A percentile compares a stretch with the other conserved stretches of the same genome.
phyloP scores from a whole-genome alignment of 2,329 filamentous ascomycete genomes.

The Penicillium sp. region DNA sequence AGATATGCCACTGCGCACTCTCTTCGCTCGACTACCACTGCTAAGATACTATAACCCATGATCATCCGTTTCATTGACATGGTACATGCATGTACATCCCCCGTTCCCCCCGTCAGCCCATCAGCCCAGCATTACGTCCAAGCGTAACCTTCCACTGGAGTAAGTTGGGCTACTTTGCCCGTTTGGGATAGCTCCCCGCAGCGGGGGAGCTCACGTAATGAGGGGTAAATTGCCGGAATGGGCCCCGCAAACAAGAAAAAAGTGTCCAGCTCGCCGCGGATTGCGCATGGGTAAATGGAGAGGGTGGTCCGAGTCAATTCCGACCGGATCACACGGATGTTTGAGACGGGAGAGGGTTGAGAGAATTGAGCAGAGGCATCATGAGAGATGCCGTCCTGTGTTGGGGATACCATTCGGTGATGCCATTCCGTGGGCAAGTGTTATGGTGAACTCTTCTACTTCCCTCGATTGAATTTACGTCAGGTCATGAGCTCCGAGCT shows the following conservation, averaged over 20 bases:
- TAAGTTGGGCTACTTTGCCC: neutral
- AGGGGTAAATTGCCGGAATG: constrained; percentile 22
- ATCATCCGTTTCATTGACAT: neutral
- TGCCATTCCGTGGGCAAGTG: neutral
- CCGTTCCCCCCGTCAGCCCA: constrained; percentile 4
- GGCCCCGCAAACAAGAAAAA: neutral
- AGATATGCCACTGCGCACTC: neutral
- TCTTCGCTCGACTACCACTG: neutral
- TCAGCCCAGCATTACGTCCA: neutral
- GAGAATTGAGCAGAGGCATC: neutral
- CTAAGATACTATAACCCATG: neutral
- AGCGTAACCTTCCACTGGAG: constrained; percentile 1
- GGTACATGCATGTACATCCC: neutral
- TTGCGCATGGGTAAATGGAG: neutral
- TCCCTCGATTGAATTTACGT: too few species aligned
- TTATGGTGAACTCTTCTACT: neutral
- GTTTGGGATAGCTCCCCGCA: constrained; percentile 15
- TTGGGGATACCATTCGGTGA: neutral
- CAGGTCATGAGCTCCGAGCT: neutral
- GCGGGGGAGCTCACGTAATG: constrained; percentile 28
- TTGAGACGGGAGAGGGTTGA: neutral
- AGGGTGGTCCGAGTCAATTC: neutral
- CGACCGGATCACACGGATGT: neutral
- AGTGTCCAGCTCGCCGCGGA: neutral
- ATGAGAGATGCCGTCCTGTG: neutral